A percentile compares a stretch with the other conserved stretches of the same genome.
phyloP scores from a whole-genome alignment of 148 eudicot genomes.

The Heliosperma pusillum region DNA sequence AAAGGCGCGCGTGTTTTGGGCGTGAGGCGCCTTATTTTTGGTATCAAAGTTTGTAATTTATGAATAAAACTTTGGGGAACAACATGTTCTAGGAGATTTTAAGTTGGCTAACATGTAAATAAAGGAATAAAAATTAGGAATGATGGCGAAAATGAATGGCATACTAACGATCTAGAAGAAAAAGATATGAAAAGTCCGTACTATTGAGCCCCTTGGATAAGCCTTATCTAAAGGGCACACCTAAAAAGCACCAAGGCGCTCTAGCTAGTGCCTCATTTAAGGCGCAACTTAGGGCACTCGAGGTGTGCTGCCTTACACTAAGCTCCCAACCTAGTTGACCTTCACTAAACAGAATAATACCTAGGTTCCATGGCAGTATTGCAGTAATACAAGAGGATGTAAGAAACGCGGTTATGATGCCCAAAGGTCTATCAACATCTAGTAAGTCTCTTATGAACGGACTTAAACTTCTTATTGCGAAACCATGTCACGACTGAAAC shows the following conservation, averaged over 20 bases:
- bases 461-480: background rate
- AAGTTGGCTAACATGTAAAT: too few species aligned
- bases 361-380: background rate
- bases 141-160: too few species aligned
- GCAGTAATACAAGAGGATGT: background rate
- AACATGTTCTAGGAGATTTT: too few species aligned
- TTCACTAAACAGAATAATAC: background rate
- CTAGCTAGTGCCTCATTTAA: too few species aligned
- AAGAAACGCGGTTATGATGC: background rate
- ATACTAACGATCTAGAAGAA: too few species aligned
- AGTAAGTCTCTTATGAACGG: background rate
- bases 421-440: background rate
- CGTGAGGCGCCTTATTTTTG: too few species aligned
- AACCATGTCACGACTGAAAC: background rate
- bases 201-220: too few species aligned
- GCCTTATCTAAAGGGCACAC: background rate
- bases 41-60: too few species aligned
- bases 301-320: background rate
- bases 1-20: too few species aligned
- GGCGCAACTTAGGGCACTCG: background rate
- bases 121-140: too few species aligned
- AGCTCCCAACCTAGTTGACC: background rate
- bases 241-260: background rate
- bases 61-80: too few species aligned
- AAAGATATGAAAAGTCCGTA: too few species aligned